Conservation (phyloP, 2,329 filamentous ascomycete species). For the Achaetomium macrosporum region DNA sequence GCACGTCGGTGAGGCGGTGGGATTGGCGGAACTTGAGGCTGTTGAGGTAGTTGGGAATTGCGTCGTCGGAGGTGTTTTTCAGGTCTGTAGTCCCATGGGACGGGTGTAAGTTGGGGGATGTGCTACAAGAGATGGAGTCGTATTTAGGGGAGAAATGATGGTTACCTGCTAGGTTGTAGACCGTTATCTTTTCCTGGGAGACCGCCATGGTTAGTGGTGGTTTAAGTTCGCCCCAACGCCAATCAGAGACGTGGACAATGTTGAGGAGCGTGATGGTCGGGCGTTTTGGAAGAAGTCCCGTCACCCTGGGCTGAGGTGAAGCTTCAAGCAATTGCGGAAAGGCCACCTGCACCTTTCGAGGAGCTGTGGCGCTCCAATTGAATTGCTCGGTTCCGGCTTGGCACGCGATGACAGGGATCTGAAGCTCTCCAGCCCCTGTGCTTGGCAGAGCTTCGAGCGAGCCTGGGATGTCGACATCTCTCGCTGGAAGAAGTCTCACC, state of each 20-base stretch:
- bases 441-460: slow-evolving; percentile 13
- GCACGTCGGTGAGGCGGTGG: slow-evolving; percentile 74
- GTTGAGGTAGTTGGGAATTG: slow-evolving; percentile 87
- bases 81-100: slow-evolving; percentile 63
- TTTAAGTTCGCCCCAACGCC: background rate
- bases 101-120: slow-evolving; percentile 2
- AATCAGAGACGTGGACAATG: background rate
- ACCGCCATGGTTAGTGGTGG: slow-evolving; percentile 31
- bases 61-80: slow-evolving; percentile 94
- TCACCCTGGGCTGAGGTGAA: background rate
- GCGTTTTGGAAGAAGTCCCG: background rate
- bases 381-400: background rate
- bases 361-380: background rate
- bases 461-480: slow-evolving; percentile 10
- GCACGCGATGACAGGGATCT: slow-evolving; percentile 12
- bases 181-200: slow-evolving; percentile 52
- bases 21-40: slow-evolving; percentile 78
- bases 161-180: slow-evolving; percentile 62
- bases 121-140: background rate
- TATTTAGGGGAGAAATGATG: slow-evolving; percentile 7
- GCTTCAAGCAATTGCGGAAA: slow-evolving; percentile 12
- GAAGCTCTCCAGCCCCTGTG: background rate
- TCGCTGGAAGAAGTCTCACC: background rate
- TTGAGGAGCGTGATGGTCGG: background rate
- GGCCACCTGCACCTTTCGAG: slow-evolving; percentile 20